Conservation (phyloP, 75 land plant genomes). For the Selaginella tamariscina region DNA sequence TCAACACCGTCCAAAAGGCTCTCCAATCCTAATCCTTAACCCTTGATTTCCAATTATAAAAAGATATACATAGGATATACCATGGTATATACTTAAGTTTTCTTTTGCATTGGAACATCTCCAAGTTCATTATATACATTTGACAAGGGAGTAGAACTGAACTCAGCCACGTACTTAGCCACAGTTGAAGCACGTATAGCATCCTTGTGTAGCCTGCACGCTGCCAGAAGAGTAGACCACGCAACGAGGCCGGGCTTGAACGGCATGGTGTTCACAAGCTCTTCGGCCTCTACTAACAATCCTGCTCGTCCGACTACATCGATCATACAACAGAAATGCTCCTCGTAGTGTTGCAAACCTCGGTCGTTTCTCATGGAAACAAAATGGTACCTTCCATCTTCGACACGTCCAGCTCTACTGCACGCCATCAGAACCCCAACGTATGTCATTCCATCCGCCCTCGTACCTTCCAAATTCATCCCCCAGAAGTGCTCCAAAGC, state of each 20-base stretch:
- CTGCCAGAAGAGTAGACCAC: not conserved
- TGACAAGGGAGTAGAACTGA: no score
- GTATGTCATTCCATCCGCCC: not conserved
- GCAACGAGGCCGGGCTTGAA: not conserved
- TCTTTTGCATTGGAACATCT: no score
- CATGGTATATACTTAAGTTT: no score
- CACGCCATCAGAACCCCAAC: slow-evolving; percentile 3
- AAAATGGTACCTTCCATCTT: slow-evolving; percentile 2
- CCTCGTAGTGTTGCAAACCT: not conserved
- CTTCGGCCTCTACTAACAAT: not conserved
- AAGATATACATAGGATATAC: no score
- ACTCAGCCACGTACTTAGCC: not conserved
- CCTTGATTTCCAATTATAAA: no score
- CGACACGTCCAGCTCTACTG: not conserved
- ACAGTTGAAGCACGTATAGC: not conserved
- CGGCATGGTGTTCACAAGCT: slow-evolving; percentile 2
- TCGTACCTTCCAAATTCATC: not conserved
- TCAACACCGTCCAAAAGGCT: no score
- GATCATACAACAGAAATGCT: slow-evolving; percentile 10
- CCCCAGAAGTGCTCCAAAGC: not conserved
- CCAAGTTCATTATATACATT: no score
- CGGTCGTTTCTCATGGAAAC: not conserved
- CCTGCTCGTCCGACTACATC: slow-evolving; percentile 8
- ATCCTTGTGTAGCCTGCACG: not conserved
- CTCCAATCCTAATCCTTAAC: no score